Conservation (phyloP, 1,284 basidiomycete species). For the Irpex sp. region DNA sequence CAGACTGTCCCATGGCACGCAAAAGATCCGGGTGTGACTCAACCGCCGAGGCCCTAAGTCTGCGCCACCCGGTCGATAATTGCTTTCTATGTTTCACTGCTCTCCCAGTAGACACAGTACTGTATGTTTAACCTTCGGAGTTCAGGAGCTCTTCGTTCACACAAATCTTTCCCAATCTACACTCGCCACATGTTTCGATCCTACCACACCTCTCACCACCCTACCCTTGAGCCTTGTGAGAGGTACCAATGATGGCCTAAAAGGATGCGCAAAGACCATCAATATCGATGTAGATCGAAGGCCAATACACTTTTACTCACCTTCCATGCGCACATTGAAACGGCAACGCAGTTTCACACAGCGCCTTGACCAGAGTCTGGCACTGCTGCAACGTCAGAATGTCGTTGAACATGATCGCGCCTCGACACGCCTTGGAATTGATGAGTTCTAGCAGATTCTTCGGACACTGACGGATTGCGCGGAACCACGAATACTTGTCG, state of each 20-base stretch:
- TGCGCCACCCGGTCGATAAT: neutral
- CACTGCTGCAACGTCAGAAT: slow-evolving; percentile 76
- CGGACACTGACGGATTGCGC: slow-evolving; percentile 83
- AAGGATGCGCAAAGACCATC: neutral
- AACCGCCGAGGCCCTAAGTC: neutral
- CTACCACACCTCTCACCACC: neutral
- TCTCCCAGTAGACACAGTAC: too few species aligned
- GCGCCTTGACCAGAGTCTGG: slow-evolving; percentile 68
- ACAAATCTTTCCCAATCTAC: neutral
- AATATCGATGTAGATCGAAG: too few species aligned
- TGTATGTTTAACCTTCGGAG: too few species aligned
- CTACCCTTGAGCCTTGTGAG: neutral
- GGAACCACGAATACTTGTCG: slow-evolving; percentile 61
- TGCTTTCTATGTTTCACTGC: too few species aligned
- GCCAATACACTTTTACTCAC: slow-evolving; percentile 42
- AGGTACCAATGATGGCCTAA: slow-evolving; percentile 1
- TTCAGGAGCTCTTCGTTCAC: neutral
- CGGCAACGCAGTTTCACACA: slow-evolving; percentile 82
- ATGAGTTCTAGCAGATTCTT: slow-evolving; percentile 82
- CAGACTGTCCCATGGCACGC: neutral
- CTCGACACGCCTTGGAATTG: slow-evolving; percentile 94
- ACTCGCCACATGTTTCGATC: neutral
- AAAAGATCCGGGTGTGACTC: neutral
- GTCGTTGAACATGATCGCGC: slow-evolving; percentile 99
- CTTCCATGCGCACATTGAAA: slow-evolving; percentile 96